Base-by-base conservation (phyloP, 164 flowering plant genomes). In the Nelumbo lutea region DNA sequence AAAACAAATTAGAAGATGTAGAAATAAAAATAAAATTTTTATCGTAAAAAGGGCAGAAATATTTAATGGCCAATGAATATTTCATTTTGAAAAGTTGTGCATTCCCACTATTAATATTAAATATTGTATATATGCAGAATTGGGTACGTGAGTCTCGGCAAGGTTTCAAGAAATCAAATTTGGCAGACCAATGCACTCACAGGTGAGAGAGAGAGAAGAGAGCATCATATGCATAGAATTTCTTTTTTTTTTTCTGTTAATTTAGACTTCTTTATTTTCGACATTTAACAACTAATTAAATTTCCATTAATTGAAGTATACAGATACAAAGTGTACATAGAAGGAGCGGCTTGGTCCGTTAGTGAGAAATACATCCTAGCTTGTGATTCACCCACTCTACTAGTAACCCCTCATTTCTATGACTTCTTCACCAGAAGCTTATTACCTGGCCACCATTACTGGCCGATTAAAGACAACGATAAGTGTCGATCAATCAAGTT, bases 321-420 rank as follows among this genome's bases (percentile, higher is more conserved):
- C 53, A 89, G 90, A 68, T 88, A 86, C 53, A 86, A 88, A 75
- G 83, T 88, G 8, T 88, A 88, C 39, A 73, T 81, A 1, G 96
- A 88, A 82, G 96, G 96, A 67, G 60, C 58, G 13, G 82, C 89
- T 40, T 90, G 96, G 96, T 86, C 96, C 1, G 92, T 90, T 3
- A 88, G 96, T 55, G 77, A 82, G 68, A 89, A 89, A 43, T 89
- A 87, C 52, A 89, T 89, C 15, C 65, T 87, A 58, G 91, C 90
- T 3, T 88, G 96, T 42, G 83, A 90, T 62, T 81, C 89, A 14
- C 77, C 80, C 74, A 72, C 83, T 15, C 69, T 90, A 65, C 1
- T 79, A 1, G 75, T 90, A 60, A 79, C 64, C 52, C 86, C 90
- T 9, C 65, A 42, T 2, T 88, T 74, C 79, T 78, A 90, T 61